These are phyloP conservation scores for Nicotiana otophora DNA, from an alignment of 257 asterid species.

Conservation along the genomic window DNA sequence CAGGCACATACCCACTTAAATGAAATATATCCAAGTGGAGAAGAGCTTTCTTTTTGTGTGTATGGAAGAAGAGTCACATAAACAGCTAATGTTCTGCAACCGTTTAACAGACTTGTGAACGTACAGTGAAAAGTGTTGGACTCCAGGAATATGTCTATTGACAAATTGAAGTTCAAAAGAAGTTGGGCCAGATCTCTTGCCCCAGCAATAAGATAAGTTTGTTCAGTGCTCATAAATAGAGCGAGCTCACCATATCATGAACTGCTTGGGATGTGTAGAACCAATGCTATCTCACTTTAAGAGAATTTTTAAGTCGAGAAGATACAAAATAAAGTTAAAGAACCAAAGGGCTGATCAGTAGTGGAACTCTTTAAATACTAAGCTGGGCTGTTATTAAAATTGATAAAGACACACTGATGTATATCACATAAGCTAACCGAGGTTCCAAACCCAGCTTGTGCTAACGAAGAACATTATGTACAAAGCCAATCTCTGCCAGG, in stretches of 20 bases:
- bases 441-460: not conserved
- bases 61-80: not conserved
- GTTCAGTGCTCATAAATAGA: not conserved
- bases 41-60: not conserved
- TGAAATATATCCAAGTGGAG: not conserved
- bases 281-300: not conserved
- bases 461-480: not conserved
- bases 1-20: not conserved
- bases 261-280: not conserved
- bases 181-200: not conserved
- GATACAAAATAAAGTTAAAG: conserved; percentile 5
- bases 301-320: not conserved
- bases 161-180: not conserved
- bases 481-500: not conserved
- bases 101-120: not conserved
- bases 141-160: not conserved
- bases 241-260: not conserved
- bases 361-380: too few species aligned
- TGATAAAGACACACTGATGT: not conserved
- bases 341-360: not conserved
- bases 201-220: not conserved
- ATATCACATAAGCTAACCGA: not conserved
- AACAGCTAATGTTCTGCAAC: not conserved
- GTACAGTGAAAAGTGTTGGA: not conserved
- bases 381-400: not conserved